Conservation (phyloP, 2,329 filamentous ascomycete species). For the Dactylella cylindrospora region DNA sequence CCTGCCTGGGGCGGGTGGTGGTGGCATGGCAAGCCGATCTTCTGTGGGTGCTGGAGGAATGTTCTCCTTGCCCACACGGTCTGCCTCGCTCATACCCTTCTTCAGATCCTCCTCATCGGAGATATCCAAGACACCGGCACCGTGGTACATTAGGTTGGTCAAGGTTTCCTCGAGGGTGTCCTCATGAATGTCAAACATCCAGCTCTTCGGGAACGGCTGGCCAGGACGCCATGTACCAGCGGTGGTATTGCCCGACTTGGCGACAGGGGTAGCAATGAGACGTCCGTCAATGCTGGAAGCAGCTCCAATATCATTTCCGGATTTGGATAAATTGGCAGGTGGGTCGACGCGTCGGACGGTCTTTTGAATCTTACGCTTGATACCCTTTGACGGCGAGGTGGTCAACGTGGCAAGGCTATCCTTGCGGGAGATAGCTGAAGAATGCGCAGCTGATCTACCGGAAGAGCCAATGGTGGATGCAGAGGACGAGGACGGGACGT, state of each 20-base stretch:
- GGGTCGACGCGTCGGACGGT: slow-evolving; percentile 31
- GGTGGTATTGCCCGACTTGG: slow-evolving; percentile 20
- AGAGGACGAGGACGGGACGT: slow-evolving; percentile 2
- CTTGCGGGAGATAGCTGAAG: slow-evolving; percentile 28
- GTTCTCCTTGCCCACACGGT: slow-evolving; percentile 78
- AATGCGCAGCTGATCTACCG: neutral
- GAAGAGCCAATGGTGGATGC: slow-evolving; percentile 10
- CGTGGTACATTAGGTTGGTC: slow-evolving; percentile 89
- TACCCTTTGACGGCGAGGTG: slow-evolving; percentile 26
- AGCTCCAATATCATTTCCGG: slow-evolving; percentile 3
- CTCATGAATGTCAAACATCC: slow-evolving; percentile 94
- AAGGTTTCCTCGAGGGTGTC: slow-evolving; percentile 88
- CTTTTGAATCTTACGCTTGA: slow-evolving; percentile 41
- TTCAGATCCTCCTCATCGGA: slow-evolving; percentile 79
- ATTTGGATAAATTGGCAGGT: slow-evolving; percentile 17
- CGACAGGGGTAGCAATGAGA: slow-evolving; percentile 34
- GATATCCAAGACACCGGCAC: slow-evolving; percentile 81
- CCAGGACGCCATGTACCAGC: slow-evolving; percentile 24
- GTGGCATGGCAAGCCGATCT: slow-evolving; percentile 43
- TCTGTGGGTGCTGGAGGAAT: slow-evolving; percentile 64
- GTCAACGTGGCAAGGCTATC: slow-evolving; percentile 27
- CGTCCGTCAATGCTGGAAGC: slow-evolving; percentile 28
- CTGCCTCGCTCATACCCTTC: slow-evolving; percentile 58
- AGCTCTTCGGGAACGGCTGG: slow-evolving; percentile 52
- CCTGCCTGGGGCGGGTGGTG: slow-evolving; percentile 12